phyloP scores from a whole-genome alignment of 352 stramenopile genomes.

The Phytophthora hibernalis region DNA sequence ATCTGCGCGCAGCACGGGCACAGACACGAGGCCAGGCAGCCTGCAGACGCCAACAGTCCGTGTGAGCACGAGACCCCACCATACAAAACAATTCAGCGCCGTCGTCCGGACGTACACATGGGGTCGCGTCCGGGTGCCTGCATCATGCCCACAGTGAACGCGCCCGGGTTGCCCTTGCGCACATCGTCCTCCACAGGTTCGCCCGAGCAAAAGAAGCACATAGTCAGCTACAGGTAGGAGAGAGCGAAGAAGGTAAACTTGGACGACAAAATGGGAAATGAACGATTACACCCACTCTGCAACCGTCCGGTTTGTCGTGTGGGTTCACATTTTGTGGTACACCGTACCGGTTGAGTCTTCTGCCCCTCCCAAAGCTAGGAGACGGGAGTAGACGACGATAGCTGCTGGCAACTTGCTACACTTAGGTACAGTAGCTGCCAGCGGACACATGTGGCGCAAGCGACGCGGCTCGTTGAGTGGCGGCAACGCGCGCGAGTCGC shows the following conservation, averaged over 20 bases:
- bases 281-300: too few species aligned
- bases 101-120: conserved; percentile 67
- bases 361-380: too few species aligned
- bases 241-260: not conserved
- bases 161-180: conserved; percentile 70
- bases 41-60: conserved; percentile 23
- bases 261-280: too few species aligned
- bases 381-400: too few species aligned
- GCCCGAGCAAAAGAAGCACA: conserved; percentile 77
- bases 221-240: conserved; percentile 24
- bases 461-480: conserved; percentile 57
- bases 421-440: too few species aligned
- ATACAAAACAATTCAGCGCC: not conserved
- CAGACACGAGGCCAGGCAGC: conserved; percentile 75
- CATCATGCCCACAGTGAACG: conserved; percentile 92
- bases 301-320: not conserved
- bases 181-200: conserved; percentile 74
- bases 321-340: too few species aligned
- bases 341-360: too few species aligned
- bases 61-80: not conserved
- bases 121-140: conserved; percentile 80
- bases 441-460: conserved; percentile 69
- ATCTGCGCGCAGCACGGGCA: conserved; percentile 92
- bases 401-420: too few species aligned
- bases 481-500: conserved; percentile 44